Conservation (phyloP, 2,329 filamentous ascomycete species). For the Sporothrix phasma region DNA sequence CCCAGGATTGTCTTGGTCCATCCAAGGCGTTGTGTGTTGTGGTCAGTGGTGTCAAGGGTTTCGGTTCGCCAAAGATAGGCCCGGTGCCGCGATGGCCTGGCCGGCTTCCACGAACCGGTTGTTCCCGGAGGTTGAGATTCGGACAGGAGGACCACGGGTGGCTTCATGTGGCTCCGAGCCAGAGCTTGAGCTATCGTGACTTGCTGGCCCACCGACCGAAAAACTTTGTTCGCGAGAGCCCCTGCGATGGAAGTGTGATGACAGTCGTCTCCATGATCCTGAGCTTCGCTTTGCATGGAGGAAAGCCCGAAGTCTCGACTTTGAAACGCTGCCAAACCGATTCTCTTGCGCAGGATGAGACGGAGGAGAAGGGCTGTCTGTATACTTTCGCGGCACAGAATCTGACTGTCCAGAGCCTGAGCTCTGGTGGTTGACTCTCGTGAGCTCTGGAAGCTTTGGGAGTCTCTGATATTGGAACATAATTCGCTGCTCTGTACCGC, state of each 20-base stretch:
- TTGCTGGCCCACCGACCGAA: background rate
- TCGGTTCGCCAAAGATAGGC: background rate
- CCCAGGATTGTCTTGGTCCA: background rate
- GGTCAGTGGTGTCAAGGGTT: background rate
- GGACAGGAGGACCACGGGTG: background rate
- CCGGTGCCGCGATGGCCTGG: background rate
- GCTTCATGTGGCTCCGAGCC: background rate
- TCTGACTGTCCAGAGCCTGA: background rate
- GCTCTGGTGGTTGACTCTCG: background rate
- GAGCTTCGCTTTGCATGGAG: background rate
- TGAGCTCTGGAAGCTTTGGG: background rate
- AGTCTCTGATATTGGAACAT: background rate
- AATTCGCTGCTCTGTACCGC: too few relatives aligned
- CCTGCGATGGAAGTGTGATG: background rate
- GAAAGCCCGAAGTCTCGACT: background rate
- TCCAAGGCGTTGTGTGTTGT: too few relatives aligned
- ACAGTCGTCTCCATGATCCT: background rate
- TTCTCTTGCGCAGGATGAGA: background rate
- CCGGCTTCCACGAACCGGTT: background rate
- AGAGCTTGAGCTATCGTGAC: too few relatives aligned
- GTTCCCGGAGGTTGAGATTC: background rate
- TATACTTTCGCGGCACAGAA: too few relatives aligned
- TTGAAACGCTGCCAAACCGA: background rate
- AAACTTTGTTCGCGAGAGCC: background rate
- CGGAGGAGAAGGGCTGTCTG: too few relatives aligned